Percentiles rank a stretch among this genome's conserved stretches.
Conservation (phyloP, 169 alveolate species). For the Plasmodium gonderi region DNA sequence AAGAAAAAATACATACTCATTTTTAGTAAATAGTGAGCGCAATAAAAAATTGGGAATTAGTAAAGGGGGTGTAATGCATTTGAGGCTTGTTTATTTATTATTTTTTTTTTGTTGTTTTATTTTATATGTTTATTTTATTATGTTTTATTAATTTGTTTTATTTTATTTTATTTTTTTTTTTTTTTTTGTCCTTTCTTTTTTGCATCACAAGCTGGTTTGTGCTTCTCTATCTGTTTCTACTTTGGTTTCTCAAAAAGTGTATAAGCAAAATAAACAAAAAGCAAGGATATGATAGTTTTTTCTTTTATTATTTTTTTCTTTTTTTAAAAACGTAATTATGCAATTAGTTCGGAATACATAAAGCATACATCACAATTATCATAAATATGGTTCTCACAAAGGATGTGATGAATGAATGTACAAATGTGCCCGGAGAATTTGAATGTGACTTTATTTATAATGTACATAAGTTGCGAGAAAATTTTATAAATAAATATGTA, state of each 20-base stretch:
- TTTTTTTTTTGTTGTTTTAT: neutral
- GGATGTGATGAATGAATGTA: neutral
- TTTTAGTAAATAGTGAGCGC: slow-evolving; percentile 5
- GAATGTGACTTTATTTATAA: neutral
- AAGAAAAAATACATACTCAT: slow-evolving; percentile 74
- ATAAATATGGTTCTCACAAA: neutral
- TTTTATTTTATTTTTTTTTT: neutral
- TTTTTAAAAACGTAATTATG: neutral
- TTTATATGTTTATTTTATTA: neutral
- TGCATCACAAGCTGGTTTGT: neutral
- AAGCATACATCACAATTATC: neutral
- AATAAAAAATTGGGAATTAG: neutral
- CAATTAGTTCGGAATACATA: neutral
- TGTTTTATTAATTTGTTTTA: too few relatives aligned
- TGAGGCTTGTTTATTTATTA: neutral
- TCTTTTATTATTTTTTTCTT: neutral
- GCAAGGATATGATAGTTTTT: too few relatives aligned
- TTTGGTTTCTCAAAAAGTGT: neutral
- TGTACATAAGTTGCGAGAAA: neutral
- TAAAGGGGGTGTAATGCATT: neutral
- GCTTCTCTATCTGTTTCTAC: neutral
- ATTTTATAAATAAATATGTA: neutral
- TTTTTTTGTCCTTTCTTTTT: neutral
- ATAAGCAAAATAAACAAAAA: neutral
- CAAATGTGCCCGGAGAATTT: too few relatives aligned